Evolutionary conservation across 306 rosid species (phyloP).

Genomic region (Rosa rugosa): DNA sequence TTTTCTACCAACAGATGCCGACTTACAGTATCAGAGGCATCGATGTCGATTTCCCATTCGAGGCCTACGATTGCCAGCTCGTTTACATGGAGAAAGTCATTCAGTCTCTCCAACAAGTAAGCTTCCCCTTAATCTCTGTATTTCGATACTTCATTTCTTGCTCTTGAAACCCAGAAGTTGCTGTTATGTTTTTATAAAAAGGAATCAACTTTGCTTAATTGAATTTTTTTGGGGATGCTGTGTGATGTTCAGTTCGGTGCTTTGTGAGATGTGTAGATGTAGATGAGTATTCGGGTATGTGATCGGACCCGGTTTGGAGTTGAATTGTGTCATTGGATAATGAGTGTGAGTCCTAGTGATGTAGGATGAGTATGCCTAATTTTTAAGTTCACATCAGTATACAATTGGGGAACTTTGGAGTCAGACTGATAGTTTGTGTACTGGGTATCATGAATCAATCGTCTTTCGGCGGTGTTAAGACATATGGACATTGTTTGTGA

Average conservation of each 20-base stretch:
- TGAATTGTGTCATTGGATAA: not conserved
- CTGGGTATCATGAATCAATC: not conserved
- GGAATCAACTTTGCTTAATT: not conserved
- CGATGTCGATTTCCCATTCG: constrained; percentile 80
- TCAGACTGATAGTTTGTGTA: not conserved
- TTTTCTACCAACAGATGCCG: constrained; percentile 52
- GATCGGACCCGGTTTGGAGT: not conserved
- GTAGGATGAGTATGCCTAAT: not conserved
- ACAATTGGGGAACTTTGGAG: not conserved
- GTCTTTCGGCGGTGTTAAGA: not conserved
- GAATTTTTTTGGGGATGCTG: not conserved
- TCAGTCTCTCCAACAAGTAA: constrained; percentile 82
- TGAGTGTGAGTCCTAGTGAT: not conserved
- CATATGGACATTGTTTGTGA: not conserved
- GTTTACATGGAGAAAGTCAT: constrained; percentile 95
- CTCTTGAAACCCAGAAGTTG: not conserved
- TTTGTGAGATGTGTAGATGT: not conserved
- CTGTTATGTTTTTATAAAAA: not conserved
- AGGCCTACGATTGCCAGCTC: constrained; percentile 89
- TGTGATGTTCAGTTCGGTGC: not conserved
- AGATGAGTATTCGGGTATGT: not conserved
- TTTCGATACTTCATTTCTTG: not conserved
- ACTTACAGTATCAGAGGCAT: constrained; percentile 74
- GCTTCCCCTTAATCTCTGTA: not conserved
- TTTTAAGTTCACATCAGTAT: not conserved